Conservation (phyloP, 2,329 filamentous ascomycete genomes). For the Phialophora chinensis region DNA sequence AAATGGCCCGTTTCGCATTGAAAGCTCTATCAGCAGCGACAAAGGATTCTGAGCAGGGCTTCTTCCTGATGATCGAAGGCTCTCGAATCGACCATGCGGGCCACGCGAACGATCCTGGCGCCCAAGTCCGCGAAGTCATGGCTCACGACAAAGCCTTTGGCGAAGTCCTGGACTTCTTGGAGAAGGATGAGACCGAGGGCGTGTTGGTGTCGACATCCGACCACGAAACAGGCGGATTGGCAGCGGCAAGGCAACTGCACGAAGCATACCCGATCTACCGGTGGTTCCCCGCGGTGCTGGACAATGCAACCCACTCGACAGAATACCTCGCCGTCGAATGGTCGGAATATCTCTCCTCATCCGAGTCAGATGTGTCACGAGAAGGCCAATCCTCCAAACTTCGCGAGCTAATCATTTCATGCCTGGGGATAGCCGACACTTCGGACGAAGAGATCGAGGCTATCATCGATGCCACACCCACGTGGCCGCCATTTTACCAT, state of each 20-base stretch:
- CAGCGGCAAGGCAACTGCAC: conserved; percentile 75
- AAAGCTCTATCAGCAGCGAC: conserved; percentile 81
- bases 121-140: conserved; percentile 89
- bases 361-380: conserved; percentile 25
- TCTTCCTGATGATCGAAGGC: conserved; percentile 98
- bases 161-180: conserved; percentile 82
- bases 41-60: conserved; percentile 82
- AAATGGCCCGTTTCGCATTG: conserved; percentile 87
- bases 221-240: conserved; percentile 91
- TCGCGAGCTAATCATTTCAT: conserved; percentile 66
- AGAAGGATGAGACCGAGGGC: conserved; percentile 69
- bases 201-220: conserved; percentile 90
- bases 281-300: conserved; percentile 84
- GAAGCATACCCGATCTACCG: conserved; percentile 69
- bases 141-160: conserved; percentile 89
- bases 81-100: conserved; percentile 96
- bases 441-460: conserved; percentile 71
- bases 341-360: conserved; percentile 59
- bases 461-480: conserved; percentile 64
- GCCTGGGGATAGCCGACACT: conserved; percentile 78
- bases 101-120: conserved; percentile 80
- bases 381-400: conserved; percentile 33
- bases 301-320: conserved; percentile 76
- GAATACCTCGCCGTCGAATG: conserved; percentile 73
- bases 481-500: conserved; percentile 61